Conservation (phyloP, 2,329 filamentous ascomycete species). For the Penicillium capsulatum region DNA sequence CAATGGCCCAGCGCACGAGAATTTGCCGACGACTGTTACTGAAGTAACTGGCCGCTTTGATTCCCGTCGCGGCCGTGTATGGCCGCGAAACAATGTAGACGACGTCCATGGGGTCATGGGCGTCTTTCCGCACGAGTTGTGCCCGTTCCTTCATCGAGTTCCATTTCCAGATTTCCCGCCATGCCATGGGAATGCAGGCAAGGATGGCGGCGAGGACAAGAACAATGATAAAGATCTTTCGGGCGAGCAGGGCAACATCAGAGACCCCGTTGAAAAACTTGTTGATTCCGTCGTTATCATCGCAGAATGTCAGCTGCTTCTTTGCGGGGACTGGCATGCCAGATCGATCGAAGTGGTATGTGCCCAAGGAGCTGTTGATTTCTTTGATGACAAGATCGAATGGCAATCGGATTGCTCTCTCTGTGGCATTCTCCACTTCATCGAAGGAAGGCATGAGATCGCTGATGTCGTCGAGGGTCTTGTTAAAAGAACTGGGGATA, state of each 20-base stretch:
- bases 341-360: conserved; percentile 72
- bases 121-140: conserved; percentile 59
- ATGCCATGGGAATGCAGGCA: conserved; percentile 74
- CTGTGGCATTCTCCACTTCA: conserved; percentile 76
- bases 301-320: conserved; percentile 80
- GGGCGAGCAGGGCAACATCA: conserved; percentile 62
- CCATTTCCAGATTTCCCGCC: conserved; percentile 74
- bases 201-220: conserved; percentile 67
- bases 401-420: conserved; percentile 67
- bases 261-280: conserved; percentile 76
- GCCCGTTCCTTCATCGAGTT: conserved; percentile 66
- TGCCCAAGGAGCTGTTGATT: conserved; percentile 66
- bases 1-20: conserved; percentile 74
- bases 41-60: conserved; percentile 65
- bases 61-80: conserved; percentile 66
- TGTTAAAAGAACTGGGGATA: conserved; percentile 64
- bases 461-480: conserved; percentile 69
- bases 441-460: conserved; percentile 75
- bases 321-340: conserved; percentile 81
- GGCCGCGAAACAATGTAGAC: conserved; percentile 84
- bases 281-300: conserved; percentile 74
- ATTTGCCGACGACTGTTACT: conserved; percentile 61
- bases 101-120: conserved; percentile 78
- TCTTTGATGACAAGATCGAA: conserved; percentile 74
- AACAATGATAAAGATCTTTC: conserved; percentile 71